Evolutionary conservation across 192 early-diverging fungal genomes (phyloP).

Genomic region (Chytriomyces sp.): DNA sequence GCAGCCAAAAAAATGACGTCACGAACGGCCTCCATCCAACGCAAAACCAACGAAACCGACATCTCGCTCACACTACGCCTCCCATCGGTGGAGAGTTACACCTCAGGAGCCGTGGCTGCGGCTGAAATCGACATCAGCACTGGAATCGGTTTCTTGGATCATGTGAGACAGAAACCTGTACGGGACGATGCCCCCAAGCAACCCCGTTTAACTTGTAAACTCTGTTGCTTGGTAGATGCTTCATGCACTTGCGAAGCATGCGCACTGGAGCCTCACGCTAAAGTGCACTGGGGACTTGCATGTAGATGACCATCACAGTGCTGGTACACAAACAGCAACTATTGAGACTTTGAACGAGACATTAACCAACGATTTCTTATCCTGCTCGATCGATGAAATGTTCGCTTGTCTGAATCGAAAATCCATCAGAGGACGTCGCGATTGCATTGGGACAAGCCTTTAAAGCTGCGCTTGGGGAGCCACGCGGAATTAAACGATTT

Average conservation of each 20-base stretch:
- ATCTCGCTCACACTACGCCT: slow-evolving; percentile 74
- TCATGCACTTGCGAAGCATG: slow-evolving; percentile 96
- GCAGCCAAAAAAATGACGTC: neutral
- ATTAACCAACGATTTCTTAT: neutral
- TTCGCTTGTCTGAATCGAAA: neutral
- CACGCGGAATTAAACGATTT: slow-evolving; percentile 91
- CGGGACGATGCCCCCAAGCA: neutral
- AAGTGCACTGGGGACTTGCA: slow-evolving; percentile 90
- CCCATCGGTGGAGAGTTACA: slow-evolving; percentile 52
- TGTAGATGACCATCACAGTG: slow-evolving; percentile 98
- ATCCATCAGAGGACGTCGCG: slow-evolving; percentile 78
- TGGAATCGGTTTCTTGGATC: slow-evolving; percentile 98
- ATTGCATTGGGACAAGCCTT: slow-evolving; percentile 94
- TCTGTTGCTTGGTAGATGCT: slow-evolving; percentile 73
- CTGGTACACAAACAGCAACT: slow-evolving; percentile 28
- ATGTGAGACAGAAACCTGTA: slow-evolving; percentile 58
- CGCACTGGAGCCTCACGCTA: slow-evolving; percentile 86
- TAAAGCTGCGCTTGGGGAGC: slow-evolving; percentile 89
- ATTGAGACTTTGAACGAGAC: too few species aligned
- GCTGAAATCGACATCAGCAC: slow-evolving; percentile 83
- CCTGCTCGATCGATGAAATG: neutral
- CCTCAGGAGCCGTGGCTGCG: slow-evolving; percentile 38
- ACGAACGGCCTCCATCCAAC: slow-evolving; percentile 51
- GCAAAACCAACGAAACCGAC: slow-evolving; percentile 96
- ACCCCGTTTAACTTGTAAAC: neutral